These are phyloP conservation scores for Candida krabiensis DNA, from an alignment of 805 yeast species.

Conservation along the genomic window DNA sequence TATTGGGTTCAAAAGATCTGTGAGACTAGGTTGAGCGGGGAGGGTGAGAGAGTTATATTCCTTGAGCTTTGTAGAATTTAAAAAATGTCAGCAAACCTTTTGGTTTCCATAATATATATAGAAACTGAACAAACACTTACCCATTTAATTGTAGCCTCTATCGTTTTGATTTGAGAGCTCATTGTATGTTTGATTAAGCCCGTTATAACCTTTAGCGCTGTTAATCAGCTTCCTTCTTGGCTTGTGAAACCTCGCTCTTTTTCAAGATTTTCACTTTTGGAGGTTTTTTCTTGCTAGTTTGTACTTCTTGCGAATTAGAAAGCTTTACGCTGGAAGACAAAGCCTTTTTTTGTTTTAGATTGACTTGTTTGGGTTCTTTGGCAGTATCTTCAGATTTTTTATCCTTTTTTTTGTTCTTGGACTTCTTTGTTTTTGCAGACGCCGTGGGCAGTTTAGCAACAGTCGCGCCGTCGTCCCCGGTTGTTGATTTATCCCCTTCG, in stretches of 20 bases:
- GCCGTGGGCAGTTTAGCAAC: too few relatives aligned
- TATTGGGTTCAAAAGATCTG: slow-evolving; percentile 14
- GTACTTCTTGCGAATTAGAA: too few relatives aligned
- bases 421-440: slow-evolving; percentile 5
- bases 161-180: slow-evolving; percentile 16
- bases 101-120: not conserved
- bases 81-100: slow-evolving; percentile 1
- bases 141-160: slow-evolving; percentile 25
- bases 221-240: slow-evolving; percentile 2
- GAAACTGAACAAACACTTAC: slow-evolving; percentile 11
- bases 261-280: slow-evolving; percentile 3
- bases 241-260: not conserved
- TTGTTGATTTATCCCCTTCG: too few relatives aligned
- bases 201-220: not conserved
- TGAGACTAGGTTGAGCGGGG: slow-evolving; percentile 9
- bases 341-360: not conserved
- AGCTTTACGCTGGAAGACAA: too few relatives aligned
- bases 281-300: not conserved
- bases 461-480: too few relatives aligned
- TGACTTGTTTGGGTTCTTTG: too few relatives aligned
- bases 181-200: slow-evolving; percentile 1
- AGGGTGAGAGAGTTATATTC: slow-evolving; percentile 21
- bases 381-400: too few relatives aligned
- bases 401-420: slow-evolving; percentile 3
- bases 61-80: slow-evolving; percentile 15